These are phyloP conservation scores for Citrullus amarus DNA, from an alignment of 306 rosid genomes.

Conservation along the genomic window DNA sequence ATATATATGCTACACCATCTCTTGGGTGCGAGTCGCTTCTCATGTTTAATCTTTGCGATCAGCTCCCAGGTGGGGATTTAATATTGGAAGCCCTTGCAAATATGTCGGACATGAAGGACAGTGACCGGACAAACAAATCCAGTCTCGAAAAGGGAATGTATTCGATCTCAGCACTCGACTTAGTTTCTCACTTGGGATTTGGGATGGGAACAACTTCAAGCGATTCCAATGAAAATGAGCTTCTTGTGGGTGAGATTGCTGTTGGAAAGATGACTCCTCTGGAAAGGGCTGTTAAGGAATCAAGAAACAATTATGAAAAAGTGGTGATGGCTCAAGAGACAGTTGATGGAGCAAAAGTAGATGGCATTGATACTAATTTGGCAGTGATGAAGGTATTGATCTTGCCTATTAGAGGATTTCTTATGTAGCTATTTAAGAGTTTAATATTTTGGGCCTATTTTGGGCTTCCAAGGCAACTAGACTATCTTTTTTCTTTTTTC, in stretches of 20 bases:
- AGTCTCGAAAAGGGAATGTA: slow-evolving; percentile 48
- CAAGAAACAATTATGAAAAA: slow-evolving; percentile 61
- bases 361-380: slow-evolving; percentile 84
- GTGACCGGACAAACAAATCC: slow-evolving; percentile 23
- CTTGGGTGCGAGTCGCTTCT: slow-evolving; percentile 51
- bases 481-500: not conserved
- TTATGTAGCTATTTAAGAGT: not conserved
- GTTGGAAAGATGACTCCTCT: slow-evolving; percentile 74
- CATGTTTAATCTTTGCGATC: slow-evolving; percentile 85
- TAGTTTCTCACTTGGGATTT: slow-evolving; percentile 69
- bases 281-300: slow-evolving; percentile 70
- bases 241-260: slow-evolving; percentile 81
- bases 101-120: slow-evolving; percentile 40
- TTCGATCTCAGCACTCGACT: slow-evolving; percentile 65
- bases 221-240: slow-evolving; percentile 37
- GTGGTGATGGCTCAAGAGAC: slow-evolving; percentile 81
- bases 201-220: slow-evolving; percentile 56
- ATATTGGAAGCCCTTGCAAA: slow-evolving; percentile 83
- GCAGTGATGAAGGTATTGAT: slow-evolving; percentile 87
- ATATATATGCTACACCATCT: slow-evolving; percentile 35
- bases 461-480: not conserved
- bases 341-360: slow-evolving; percentile 91
- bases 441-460: not conserved
- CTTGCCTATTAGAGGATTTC: not conserved
- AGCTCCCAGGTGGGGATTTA: slow-evolving; percentile 94